A percentile compares a stretch with the other conserved stretches of the same genome.
Conservation (phyloP, 345 rosid species). For the Cardamine occulta region DNA sequence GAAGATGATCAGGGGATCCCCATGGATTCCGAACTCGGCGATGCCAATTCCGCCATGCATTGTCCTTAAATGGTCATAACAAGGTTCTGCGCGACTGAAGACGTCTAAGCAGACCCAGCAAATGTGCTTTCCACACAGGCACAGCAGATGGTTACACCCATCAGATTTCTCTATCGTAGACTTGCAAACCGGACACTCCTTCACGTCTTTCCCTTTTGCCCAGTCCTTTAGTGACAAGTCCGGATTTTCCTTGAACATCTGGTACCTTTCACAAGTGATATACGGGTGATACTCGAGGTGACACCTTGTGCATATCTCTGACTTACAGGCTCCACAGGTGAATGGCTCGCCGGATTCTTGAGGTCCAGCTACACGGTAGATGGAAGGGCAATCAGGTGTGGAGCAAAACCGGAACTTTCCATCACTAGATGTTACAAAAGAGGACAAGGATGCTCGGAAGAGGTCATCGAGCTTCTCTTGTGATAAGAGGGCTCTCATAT, state of each 20-base stretch:
- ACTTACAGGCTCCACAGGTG: constrained; percentile 73
- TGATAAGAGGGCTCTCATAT: constrained; percentile 63
- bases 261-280: constrained; percentile 72
- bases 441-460: constrained; percentile 70
- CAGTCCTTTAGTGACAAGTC: constrained; percentile 79
- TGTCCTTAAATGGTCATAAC: constrained; percentile 52
- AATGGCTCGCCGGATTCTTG: constrained; percentile 52
- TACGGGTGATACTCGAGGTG: constrained; percentile 79
- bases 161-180: constrained; percentile 76
- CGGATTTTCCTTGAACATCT: constrained; percentile 74
- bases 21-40: neutral
- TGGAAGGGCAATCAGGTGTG: constrained; percentile 84
- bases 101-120: constrained; percentile 78
- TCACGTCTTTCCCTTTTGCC: constrained; percentile 74
- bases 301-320: constrained; percentile 73
- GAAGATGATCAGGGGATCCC: neutral
- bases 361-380: constrained; percentile 60
- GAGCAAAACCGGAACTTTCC: constrained; percentile 78
- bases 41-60: constrained; percentile 43
- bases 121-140: constrained; percentile 80
- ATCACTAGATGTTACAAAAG: constrained; percentile 65
- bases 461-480: constrained; percentile 79
- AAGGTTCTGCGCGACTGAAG: constrained; percentile 54
- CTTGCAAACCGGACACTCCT: constrained; percentile 74
- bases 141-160: constrained; percentile 83